Evolutionary conservation across 2,329 filamentous ascomycete genomes (phyloP).

Genomic region (Aspergillus quadricinctus): DNA sequence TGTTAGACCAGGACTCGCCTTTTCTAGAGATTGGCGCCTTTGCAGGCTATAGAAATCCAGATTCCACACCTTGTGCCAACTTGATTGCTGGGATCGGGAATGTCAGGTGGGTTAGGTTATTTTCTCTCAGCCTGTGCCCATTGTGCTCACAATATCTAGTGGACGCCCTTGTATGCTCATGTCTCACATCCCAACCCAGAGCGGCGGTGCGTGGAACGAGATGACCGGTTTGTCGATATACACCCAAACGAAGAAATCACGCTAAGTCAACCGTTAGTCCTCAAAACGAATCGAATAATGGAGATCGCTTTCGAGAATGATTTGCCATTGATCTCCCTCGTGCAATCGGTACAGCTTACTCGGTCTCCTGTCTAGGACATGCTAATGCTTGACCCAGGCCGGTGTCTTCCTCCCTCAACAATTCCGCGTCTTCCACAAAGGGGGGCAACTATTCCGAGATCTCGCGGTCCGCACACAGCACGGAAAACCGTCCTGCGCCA

Average conservation of each 20-base stretch:
- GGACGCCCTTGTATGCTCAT: constrained; percentile 36
- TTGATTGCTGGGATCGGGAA: constrained; percentile 38
- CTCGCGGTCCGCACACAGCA: constrained; percentile 36
- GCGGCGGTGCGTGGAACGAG: constrained; percentile 44
- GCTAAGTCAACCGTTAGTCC: constrained; percentile 6
- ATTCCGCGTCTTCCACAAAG: constrained; percentile 44
- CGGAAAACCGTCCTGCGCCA: constrained; percentile 39
- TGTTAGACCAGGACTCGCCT: constrained; percentile 37
- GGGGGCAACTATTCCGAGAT: constrained; percentile 41
- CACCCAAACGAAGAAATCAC: background rate
- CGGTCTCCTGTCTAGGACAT: background rate
- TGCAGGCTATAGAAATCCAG: constrained; percentile 30
- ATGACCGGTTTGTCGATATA: constrained; percentile 24
- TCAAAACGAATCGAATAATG: constrained; percentile 36
- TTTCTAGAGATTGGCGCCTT: constrained; percentile 39
- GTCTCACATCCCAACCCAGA: constrained; percentile 41
- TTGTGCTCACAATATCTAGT: too few relatives aligned
- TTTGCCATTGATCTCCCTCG: constrained; percentile 36
- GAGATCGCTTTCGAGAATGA: constrained; percentile 39
- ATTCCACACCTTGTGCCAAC: constrained; percentile 36
- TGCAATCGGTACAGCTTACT: constrained; percentile 31
- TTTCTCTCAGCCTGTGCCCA: too few relatives aligned
- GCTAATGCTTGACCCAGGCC: constrained; percentile 19
- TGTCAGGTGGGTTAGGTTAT: too few relatives aligned
- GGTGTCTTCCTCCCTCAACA: constrained; percentile 44